Evolutionary conservation across 768 basidiomycete species (phyloP).

Genomic region (Podaxis carcinomalis): DNA sequence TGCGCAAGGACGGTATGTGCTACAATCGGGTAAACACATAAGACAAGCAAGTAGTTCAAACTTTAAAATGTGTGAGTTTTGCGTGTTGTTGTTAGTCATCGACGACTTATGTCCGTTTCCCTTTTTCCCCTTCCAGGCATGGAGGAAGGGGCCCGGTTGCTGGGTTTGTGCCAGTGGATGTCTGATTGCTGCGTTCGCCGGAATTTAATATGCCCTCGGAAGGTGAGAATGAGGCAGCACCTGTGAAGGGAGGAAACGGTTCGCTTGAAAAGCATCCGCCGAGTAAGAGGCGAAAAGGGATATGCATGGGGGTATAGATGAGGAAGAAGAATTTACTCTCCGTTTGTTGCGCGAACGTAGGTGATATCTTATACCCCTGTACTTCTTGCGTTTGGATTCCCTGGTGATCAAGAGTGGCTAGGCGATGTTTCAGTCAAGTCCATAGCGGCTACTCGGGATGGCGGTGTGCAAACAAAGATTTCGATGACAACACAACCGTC

Average conservation of each 20-base stretch:
- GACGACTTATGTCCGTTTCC: slow-evolving; percentile 11
- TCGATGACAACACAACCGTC: too few relatives aligned
- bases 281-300: slow-evolving; percentile 13
- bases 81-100: slow-evolving; percentile 4
- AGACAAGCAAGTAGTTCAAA: slow-evolving; percentile 80
- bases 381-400: neutral
- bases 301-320: slow-evolving; percentile 22
- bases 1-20: slow-evolving; percentile 75
- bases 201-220: slow-evolving; percentile 52
- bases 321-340: slow-evolving; percentile 57
- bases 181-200: slow-evolving; percentile 70
- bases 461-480: too few relatives aligned
- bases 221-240: slow-evolving; percentile 29
- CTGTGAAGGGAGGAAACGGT: slow-evolving; percentile 23
- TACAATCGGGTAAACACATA: neutral
- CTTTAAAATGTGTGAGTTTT: slow-evolving; percentile 55
- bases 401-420: too few relatives aligned
- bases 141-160: too few relatives aligned
- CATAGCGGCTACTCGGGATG: too few relatives aligned
- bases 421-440: too few relatives aligned
- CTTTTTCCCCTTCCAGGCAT: too few relatives aligned
- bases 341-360: slow-evolving; percentile 34
- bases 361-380: neutral
- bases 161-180: slow-evolving; percentile 29
- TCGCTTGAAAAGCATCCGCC: slow-evolving; percentile 5